Base-by-base conservation (phyloP, 495 filamentous ascomycete genomes). In the Neurospora tetraspora region DNA sequence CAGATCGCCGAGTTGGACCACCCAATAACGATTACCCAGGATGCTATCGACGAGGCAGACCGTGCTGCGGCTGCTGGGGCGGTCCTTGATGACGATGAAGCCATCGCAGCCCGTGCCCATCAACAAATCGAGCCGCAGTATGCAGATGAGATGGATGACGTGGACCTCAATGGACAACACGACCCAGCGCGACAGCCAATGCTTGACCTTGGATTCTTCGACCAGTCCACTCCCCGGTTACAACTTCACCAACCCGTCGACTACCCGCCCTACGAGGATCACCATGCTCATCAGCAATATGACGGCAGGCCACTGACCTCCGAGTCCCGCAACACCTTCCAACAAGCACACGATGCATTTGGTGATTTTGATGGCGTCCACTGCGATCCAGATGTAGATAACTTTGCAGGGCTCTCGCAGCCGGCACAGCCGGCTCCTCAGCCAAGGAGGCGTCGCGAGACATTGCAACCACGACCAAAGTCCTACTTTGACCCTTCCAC, bases 291-390 rank as follows among this genome's bases (percentile, higher is more conserved):
- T 14, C 23, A 10, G 53, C 53, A 34, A 34, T 69, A 74, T 7
- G 53, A 77, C 42, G 74, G 78, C 4, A 80, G 82, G 23, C 86
- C 83, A 38, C 76, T 85, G 34, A 80, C 81, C 11, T 76, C 90
- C 23, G 90, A 86, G 3, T 94, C 93, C 9, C 85, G 80, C 23
- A 90, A 90, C 74, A 94, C 91, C 27, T 90, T 85, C 73, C 89
- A 91, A 23, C 89, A 94, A 78, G 89, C 89, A 2, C 83, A 86
- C 77, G 82, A 83, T 40, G 85, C 96, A 31, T 99, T 98, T 84
- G 88, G 86, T 11, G 93, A 97, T 79, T 99, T 99, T 77, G 96
- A 98, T 83, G 96, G 96, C 70, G 94, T 94, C 14, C 95, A 99
- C 81, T 94, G 89, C 78, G 83, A 89, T 37, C 87, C 85, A n/a